Conservation (phyloP, 23 red algal genomes). For the Pyropia yezoensis region DNA sequence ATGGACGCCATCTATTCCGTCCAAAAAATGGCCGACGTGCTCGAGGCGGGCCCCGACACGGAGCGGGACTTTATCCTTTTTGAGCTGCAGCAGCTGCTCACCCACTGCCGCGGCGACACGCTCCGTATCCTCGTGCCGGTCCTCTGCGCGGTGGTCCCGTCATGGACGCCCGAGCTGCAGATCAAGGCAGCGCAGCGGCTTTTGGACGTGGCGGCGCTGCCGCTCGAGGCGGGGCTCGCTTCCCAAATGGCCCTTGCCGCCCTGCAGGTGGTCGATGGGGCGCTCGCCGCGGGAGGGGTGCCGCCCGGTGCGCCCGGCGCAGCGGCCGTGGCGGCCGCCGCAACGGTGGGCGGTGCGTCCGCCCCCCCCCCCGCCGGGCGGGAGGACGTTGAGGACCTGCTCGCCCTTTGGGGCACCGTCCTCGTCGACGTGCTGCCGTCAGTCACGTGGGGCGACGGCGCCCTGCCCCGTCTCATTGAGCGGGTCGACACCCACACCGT, state of each 20-base stretch:
- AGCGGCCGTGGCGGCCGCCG: conserved; percentile 5
- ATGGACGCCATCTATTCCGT: conserved; percentile 66
- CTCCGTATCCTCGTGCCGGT: conserved; percentile 71
- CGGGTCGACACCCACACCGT: conserved; percentile 52
- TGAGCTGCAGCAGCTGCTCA: conserved; percentile 74
- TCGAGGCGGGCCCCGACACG: conserved; percentile 40
- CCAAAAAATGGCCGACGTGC: conserved; percentile 71
- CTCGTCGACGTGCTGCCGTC: conserved; percentile 60
- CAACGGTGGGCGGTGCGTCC: conserved; percentile 1
- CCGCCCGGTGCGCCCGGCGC: conserved; percentile 3
- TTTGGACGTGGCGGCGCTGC: conserved; percentile 38
- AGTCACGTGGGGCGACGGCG: conserved; percentile 43
- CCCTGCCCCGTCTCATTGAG: conserved; percentile 35
- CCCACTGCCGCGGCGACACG: conserved; percentile 69
- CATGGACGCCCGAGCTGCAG: conserved; percentile 63
- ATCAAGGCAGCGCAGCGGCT: conserved; percentile 61
- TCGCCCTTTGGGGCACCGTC: conserved; percentile 44
- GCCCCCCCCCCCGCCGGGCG: not conserved
- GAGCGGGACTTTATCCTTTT: conserved; percentile 72
- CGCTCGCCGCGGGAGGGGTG: not conserved
- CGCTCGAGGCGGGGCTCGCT: conserved; percentile 31
- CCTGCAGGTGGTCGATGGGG: conserved; percentile 32
- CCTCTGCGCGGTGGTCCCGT: conserved; percentile 40
- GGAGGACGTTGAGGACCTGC: conserved; percentile 35
- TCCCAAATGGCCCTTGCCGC: conserved; percentile 51